Conservation (phyloP, 495 filamentous ascomycete species). For the Penicillium odoratum region DNA sequence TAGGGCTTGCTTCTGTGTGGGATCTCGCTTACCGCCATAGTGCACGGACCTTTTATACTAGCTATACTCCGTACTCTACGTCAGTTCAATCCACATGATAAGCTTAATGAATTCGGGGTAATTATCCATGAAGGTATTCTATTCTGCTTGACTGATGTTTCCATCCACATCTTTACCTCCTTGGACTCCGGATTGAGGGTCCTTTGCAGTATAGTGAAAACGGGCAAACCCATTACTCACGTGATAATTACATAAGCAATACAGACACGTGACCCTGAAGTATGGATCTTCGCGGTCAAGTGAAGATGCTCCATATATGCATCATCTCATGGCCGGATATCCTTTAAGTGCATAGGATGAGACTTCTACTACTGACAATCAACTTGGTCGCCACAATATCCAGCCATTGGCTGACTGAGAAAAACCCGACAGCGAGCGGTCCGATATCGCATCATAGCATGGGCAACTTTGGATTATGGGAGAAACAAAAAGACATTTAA, state of each 20-base stretch:
- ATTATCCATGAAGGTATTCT: neutral
- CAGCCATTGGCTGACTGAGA: neutral
- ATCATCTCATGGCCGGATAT: neutral
- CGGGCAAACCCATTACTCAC: conserved; percentile 17
- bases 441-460: neutral
- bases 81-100: conserved; percentile 3
- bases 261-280: neutral
- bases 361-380: neutral
- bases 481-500: neutral
- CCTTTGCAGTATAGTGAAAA: neutral
- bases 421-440: neutral
- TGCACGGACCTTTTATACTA: conserved; percentile 25
- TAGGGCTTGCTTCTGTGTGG: conserved; percentile 49
- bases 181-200: neutral
- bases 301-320: neutral
- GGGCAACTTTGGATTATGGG: neutral
- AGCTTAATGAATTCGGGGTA: neutral
- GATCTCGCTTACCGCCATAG: conserved; percentile 48
- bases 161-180: neutral
- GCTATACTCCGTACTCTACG: neutral
- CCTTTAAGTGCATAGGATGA: neutral
- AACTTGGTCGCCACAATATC: conserved; percentile 3
- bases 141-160: neutral
- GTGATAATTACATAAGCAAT: conserved; percentile 19
- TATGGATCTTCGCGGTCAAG: neutral